Conservation (phyloP, 768 basidiomycete species). For the Flagelloscypha sp. region DNA sequence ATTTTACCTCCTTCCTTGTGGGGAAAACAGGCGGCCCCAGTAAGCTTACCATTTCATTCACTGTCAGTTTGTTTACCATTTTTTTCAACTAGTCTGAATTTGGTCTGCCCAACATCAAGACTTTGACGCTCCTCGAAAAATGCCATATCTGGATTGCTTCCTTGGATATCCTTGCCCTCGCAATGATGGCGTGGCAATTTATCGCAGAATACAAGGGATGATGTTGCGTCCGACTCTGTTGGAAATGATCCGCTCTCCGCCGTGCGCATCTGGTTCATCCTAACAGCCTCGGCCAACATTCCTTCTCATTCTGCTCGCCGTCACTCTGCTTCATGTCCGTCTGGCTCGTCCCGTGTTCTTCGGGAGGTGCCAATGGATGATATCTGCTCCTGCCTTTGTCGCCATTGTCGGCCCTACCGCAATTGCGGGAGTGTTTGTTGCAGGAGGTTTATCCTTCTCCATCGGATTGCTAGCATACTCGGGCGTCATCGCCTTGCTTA, state of each 20-base stretch:
- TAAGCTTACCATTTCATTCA: slow-evolving; percentile 25
- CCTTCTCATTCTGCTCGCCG: slow-evolving; percentile 48
- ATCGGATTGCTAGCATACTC: slow-evolving; percentile 55
- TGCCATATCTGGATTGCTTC: slow-evolving; percentile 66
- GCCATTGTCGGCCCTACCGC: slow-evolving; percentile 49
- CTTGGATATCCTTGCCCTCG: slow-evolving; percentile 55
- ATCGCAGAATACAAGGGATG: slow-evolving; percentile 43
- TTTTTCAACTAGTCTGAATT: slow-evolving; percentile 54
- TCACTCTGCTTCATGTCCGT: slow-evolving; percentile 64
- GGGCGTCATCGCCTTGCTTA: slow-evolving; percentile 40
- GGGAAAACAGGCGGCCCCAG: slow-evolving; percentile 67
- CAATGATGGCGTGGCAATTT: slow-evolving; percentile 60
- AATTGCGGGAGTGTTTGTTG: slow-evolving; percentile 47
- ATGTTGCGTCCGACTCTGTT: slow-evolving; percentile 33
- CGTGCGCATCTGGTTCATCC: slow-evolving; percentile 58
- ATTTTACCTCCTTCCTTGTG: slow-evolving; percentile 67
- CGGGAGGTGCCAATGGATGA: slow-evolving; percentile 63
- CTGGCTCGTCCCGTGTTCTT: slow-evolving; percentile 64
- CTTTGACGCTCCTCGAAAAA: slow-evolving; percentile 61
- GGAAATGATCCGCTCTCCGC: slow-evolving; percentile 45
- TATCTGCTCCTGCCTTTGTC: slow-evolving; percentile 58
- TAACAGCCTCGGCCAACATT: slow-evolving; percentile 64
- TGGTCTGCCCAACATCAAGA: slow-evolving; percentile 60
- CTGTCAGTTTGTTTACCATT: slow-evolving; percentile 13
- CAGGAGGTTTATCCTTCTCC: slow-evolving; percentile 47